Percentiles rank a stretch among this genome's conserved stretches.
phyloP scores from a whole-genome alignment of 805 yeast genomes.

The Dipodascopsis uninucleata region DNA sequence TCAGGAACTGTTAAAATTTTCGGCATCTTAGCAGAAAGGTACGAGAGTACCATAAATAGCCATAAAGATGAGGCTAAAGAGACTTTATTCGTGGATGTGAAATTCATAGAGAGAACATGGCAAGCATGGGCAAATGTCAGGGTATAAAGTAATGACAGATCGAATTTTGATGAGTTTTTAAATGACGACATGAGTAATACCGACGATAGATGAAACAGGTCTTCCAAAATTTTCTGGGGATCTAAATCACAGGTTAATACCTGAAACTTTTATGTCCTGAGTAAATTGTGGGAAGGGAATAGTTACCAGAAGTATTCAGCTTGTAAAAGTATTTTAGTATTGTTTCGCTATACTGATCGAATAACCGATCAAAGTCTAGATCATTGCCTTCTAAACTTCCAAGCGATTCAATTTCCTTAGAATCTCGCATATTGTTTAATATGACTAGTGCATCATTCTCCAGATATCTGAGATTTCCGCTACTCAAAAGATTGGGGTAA shows the following conservation, averaged over 20 bases:
- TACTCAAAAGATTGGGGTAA: constrained; percentile 6
- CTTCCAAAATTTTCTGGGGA: constrained; percentile 17
- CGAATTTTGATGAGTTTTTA: constrained; percentile 28
- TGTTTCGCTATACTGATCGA: constrained; percentile 18
- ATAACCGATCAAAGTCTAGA: constrained; percentile 5
- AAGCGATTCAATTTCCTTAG: constrained; percentile 21
- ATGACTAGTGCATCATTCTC: constrained; percentile 25
- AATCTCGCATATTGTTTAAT: constrained; percentile 26
- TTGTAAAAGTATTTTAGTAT: constrained; percentile 21
- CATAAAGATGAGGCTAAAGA: constrained; percentile 18
- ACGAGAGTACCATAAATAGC: constrained; percentile 23
- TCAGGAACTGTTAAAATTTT: no score
- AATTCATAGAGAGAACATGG: constrained; percentile 14
- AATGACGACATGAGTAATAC: constrained; percentile 28
- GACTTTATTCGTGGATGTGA: constrained; percentile 7
- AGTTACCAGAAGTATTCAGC: constrained; percentile 23
- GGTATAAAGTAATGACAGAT: constrained; percentile 34
- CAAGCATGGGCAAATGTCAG: constrained; percentile 33
- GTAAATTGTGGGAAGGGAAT: no score
- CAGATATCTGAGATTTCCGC: constrained; percentile 4
- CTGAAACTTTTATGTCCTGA: no score
- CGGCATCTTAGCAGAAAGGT: constrained; percentile 16
- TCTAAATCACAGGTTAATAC: constrained; percentile 7
- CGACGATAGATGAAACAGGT: constrained; percentile 28
- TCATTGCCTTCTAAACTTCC: constrained; percentile 5